Evolutionary conservation across 495 filamentous ascomycete species (phyloP), one percentile per base, ranked within the genome.

Genomic region (Penicillium canariense): DNA sequence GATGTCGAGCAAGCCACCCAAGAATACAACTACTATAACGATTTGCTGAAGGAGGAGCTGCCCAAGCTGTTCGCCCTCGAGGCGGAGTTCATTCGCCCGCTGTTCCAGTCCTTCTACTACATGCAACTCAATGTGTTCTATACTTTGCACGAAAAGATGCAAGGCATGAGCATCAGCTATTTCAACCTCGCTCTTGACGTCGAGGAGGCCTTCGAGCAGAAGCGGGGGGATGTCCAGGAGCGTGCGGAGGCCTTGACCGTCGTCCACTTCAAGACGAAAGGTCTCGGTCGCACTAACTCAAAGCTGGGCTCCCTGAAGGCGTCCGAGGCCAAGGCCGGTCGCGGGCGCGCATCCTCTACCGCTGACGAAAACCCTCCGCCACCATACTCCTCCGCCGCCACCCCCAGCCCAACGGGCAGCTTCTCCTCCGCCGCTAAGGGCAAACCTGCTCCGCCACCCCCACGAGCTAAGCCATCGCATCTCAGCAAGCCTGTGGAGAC

Each of bases 61-160:
- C 95, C 94, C 28, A 90, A 91, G 68, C 79, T 99, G 5, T 99
- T 99, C 73, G 62, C 70, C 17, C 83, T 97, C n/a, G 95, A 97
- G 70, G 81, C 90, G 52, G 89, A 99, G 67, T 97, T 99, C 73
- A 99, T 99, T 70, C 86, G 87, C 52, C 94, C 94, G 12, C 81
- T 99, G 7, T 99, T 99, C 80, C 95, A 97, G 63, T 96, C 91
- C 28, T 99, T 97, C 77, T 99, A 99, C 74, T 99, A 99, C 78
- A 97, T 99, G 95, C 94, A 99, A 70, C 83, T 99, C 50, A 99
- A 99, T 70, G 91, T 99, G 56, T 99, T 97, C 73, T 99, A 99
- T 72, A 97, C 95, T 1, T 78, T 99, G 30, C 94, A 99, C 70
- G 94, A 99, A 72, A 88, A 83, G 70, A 97, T 97, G 95, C 94